phyloP scores from a whole-genome alignment of 148 eudicot genomes.

The Heliamphora exappendiculata region DNA sequence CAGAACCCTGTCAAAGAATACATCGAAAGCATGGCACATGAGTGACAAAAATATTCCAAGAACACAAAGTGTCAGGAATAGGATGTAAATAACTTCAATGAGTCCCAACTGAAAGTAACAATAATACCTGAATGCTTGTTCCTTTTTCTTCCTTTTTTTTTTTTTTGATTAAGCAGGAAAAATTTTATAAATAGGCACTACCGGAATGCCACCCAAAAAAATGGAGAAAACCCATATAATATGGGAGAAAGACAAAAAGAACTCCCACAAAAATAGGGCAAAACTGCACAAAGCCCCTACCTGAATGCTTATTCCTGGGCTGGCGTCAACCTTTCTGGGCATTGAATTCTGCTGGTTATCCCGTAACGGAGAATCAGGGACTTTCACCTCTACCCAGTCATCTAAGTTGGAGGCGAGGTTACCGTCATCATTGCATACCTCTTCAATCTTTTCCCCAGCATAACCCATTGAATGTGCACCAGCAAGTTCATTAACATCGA shows the following conservation, averaged over 20 bases:
- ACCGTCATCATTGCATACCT: conserved; percentile 24
- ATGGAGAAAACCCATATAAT: too few species aligned
- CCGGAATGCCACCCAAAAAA: too few species aligned
- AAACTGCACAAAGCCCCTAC: too few species aligned
- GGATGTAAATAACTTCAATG: not conserved
- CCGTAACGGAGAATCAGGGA: conserved; percentile 25
- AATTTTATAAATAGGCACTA: too few species aligned
- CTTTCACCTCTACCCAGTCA: conserved; percentile 88
- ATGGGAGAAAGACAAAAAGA: too few species aligned
- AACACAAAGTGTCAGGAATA: not conserved
- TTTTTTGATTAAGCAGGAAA: too few species aligned
- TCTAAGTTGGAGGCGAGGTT: conserved; percentile 41
- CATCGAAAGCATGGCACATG: not conserved
- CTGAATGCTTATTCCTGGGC: conserved; percentile 27
- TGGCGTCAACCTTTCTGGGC: conserved; percentile 17
- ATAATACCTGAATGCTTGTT: conserved; percentile 38
- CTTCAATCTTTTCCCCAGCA: conserved; percentile 22
- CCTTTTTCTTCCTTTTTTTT: too few species aligned
- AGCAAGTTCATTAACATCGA: conserved; percentile 25
- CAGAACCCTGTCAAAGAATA: not conserved
- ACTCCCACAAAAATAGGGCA: too few species aligned
- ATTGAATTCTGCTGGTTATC: conserved; percentile 19
- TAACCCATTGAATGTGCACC: conserved; percentile 19
- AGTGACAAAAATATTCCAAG: not conserved
- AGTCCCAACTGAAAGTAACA: not conserved